Conservation (phyloP, 2,329 filamentous ascomycete species). For the Verticillium alfalfae region DNA sequence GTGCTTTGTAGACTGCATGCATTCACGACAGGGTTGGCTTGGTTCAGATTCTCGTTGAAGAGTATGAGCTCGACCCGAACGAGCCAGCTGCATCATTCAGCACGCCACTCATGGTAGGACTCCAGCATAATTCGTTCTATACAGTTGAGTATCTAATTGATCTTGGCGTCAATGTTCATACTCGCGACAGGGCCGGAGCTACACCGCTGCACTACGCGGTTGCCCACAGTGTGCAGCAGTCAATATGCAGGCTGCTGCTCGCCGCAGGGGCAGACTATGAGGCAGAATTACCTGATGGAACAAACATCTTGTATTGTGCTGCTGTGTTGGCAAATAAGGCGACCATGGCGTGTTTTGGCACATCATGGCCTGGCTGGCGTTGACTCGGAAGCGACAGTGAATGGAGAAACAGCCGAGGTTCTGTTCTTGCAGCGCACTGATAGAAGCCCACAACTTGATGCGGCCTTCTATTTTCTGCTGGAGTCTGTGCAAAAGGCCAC, state of each 20-base stretch:
- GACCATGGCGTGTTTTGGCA: not conserved
- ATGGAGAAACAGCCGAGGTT: not conserved
- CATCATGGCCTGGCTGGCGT: not conserved
- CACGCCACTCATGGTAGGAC: not conserved
- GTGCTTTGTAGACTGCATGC: not conserved
- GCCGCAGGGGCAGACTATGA: not conserved
- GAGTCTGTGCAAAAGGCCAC: not conserved
- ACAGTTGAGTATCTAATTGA: not conserved
- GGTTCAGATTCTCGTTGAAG: not conserved
- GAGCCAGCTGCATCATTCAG: not conserved
- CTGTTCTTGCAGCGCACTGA: not conserved
- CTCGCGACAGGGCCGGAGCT: accelerated
- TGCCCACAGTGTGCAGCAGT: not conserved
- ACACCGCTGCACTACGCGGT: not conserved
- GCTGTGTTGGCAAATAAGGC: not conserved
- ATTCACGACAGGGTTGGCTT: not conserved
- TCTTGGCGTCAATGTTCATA: not conserved
- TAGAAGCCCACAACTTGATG: not conserved
- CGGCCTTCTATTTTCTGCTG: not conserved
- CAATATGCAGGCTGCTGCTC: not conserved
- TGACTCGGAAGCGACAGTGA: not conserved
- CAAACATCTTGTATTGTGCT: not conserved
- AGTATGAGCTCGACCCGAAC: not conserved
- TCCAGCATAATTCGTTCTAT: not conserved
- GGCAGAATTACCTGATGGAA: not conserved